Base-by-base conservation (phyloP, 2,329 filamentous ascomycete genomes). In the Fusarium mangiferae region DNA sequence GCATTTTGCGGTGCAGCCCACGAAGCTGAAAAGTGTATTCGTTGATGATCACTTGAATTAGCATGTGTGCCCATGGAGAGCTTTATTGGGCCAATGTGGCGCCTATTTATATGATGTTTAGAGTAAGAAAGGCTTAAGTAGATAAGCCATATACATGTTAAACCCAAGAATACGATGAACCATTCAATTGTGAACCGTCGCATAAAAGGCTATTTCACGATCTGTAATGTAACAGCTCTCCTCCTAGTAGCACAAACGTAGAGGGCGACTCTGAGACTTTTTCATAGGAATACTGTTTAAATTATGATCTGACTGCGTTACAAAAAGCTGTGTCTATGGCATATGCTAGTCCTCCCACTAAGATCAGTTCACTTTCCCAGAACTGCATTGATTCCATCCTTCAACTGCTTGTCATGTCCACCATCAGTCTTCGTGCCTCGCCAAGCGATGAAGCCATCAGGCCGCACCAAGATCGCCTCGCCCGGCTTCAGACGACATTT, bases 361-460 rank as follows among this genome's bases (percentile, higher is more conserved):
- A 18, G 7, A 5, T 33, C 18, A 2, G 11, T 12, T 12, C 7
- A 35, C 15, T 35, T 51, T 35, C 48, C 15, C 5, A 60, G 14
- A 39, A 60, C n/a, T 15, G 17, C 17, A 14, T 39, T n/a, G 2
- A 60, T 7, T 18, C 44, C 57, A 8, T 41, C 44, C n/a, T 5
- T 11, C 24, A 60, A 14, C 12, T 22, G 8, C 15, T 17, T 3
- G 7, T 26, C 35, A 41, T 60, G 35, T 20, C 26, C 26, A 33
- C 11, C 3, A 2, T 60, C 35, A 4, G 15, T 2, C 18, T 13
- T 38, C 3, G 22, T 7, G 8, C 57, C 35, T 22, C 57, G 44
- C 57, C 57, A 60, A 22, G 44, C 57, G 12, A 60, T 60, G 9
- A 60, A 60, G 5, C 57, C 57, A 18, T 60, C 57, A 41, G 57